Conservation (phyloP, 1,284 basidiomycete genomes). For the Takashimella koratensis region DNA sequence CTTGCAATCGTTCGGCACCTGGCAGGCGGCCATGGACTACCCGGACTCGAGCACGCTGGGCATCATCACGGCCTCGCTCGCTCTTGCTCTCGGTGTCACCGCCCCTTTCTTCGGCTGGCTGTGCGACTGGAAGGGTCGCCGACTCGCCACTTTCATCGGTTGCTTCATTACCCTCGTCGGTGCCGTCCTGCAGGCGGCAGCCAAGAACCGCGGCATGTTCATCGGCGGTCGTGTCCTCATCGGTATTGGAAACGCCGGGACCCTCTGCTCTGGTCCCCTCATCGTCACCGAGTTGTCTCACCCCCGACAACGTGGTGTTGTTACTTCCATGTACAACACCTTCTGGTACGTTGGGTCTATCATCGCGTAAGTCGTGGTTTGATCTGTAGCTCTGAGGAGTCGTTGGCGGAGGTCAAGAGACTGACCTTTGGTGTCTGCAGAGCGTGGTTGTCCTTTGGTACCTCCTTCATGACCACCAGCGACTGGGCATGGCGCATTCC, state of each 20-base stretch:
- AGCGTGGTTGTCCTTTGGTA: neutral
- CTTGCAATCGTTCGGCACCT: slow-evolving; percentile 9
- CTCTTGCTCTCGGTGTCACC: slow-evolving; percentile 5
- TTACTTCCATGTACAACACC: slow-evolving; percentile 11
- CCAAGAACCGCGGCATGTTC: slow-evolving; percentile 13
- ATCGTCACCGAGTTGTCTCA: slow-evolving; percentile 25
- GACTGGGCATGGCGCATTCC: slow-evolving; percentile 21
- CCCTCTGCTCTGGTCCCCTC: slow-evolving; percentile 15
- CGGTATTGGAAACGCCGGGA: slow-evolving; percentile 27
- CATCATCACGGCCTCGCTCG: slow-evolving; percentile 7
- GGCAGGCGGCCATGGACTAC: slow-evolving; percentile 2
- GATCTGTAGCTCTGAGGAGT: too few species aligned
- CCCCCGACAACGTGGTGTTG: slow-evolving; percentile 23
- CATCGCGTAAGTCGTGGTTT: slow-evolving; percentile 7
- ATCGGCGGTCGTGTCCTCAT: slow-evolving; percentile 22
- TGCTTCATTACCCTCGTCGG: slow-evolving; percentile 27
- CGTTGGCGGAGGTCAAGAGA: too few species aligned
- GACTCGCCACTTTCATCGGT: slow-evolving; percentile 22
- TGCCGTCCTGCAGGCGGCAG: slow-evolving; percentile 27
- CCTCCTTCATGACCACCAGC: slow-evolving; percentile 8
- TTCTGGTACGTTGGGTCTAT: slow-evolving; percentile 14
- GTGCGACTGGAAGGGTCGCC: slow-evolving; percentile 18
- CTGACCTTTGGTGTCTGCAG: slow-evolving; percentile 1
- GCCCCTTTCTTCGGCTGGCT: slow-evolving; percentile 14
- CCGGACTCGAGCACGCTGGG: slow-evolving; percentile 11